phyloP scores from a whole-genome alignment of 805 yeast genomes.

The Schwanniomyces yamadae region DNA sequence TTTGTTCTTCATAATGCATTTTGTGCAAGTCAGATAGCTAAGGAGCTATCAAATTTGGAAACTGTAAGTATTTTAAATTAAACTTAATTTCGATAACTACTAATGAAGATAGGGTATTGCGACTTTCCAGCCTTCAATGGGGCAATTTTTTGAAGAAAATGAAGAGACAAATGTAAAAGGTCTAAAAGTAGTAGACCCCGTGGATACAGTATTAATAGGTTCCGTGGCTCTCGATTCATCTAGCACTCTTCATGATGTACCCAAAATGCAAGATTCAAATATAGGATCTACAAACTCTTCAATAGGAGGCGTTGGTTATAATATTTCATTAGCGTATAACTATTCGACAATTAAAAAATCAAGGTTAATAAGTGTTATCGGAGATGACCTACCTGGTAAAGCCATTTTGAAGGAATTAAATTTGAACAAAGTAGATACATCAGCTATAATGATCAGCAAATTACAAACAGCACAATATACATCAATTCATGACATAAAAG shows the following conservation, averaged over 20 bases:
- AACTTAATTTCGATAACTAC: neutral
- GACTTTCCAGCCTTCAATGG: too few species aligned
- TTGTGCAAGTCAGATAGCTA: slow-evolving; percentile 67
- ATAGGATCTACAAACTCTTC: slow-evolving; percentile 60
- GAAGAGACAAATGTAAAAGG: neutral
- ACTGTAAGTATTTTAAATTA: slow-evolving; percentile 6
- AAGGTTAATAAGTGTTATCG: slow-evolving; percentile 58
- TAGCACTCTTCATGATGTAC: slow-evolving; percentile 39
- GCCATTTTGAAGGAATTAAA: slow-evolving; percentile 32
- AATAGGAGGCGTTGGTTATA: slow-evolving; percentile 84
- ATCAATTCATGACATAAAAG: slow-evolving; percentile 61
- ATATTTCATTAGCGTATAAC: slow-evolving; percentile 65
- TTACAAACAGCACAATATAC: slow-evolving; percentile 66
- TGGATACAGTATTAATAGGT: slow-evolving; percentile 57
- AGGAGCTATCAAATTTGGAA: slow-evolving; percentile 42
- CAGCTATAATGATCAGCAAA: slow-evolving; percentile 36
- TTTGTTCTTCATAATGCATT: slow-evolving; percentile 77
- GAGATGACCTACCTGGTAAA: slow-evolving; percentile 56
- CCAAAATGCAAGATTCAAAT: slow-evolving; percentile 59
- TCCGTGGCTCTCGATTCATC: slow-evolving; percentile 75
- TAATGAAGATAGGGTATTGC: neutral
- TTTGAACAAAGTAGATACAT: slow-evolving; percentile 23
- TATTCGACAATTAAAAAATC: slow-evolving; percentile 22
- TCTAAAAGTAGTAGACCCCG: slow-evolving; percentile 5
- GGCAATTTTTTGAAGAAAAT: neutral